A percentile compares a stretch with the other conserved stretches of the same genome.
Conservation (phyloP, 768 basidiomycete species). For the Leccinum aurantiacum region DNA sequence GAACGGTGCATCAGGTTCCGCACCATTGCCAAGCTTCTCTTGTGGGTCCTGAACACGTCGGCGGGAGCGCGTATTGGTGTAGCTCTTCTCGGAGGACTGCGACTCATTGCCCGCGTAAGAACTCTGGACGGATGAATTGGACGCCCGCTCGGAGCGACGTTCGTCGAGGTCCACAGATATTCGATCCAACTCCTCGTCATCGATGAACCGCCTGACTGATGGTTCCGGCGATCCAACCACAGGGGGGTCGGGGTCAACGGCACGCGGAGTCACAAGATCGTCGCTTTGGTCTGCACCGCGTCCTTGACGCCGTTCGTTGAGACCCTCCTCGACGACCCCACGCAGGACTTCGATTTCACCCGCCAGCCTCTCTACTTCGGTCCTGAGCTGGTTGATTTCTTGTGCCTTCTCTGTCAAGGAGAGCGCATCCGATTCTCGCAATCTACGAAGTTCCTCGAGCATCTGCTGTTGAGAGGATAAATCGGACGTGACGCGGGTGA, state of each 20-base stretch:
- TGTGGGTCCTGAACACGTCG: conserved; percentile 5
- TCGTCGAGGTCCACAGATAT: conserved; percentile 70
- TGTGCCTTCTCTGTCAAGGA: conserved; percentile 57
- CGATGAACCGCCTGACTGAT: conserved; percentile 42
- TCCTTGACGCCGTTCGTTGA: conserved; percentile 65
- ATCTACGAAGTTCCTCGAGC: conserved; percentile 59
- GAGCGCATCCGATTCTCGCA: conserved; percentile 62
- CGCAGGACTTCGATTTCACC: conserved; percentile 87
- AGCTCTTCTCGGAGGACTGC: conserved; percentile 1
- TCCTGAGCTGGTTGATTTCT: conserved; percentile 66
- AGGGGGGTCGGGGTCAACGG: conserved; percentile 1
- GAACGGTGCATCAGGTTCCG: conserved; percentile 50
- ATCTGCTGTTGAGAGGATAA: conserved; percentile 74
- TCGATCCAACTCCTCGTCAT: conserved; percentile 57
- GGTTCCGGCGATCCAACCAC: conserved; percentile 7
- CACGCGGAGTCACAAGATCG: neutral
- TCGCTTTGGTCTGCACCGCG: conserved; percentile 40
- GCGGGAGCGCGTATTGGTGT: neutral
- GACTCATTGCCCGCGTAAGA: conserved; percentile 9
- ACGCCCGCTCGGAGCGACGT: conserved; percentile 52
- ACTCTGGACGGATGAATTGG: conserved; percentile 28
- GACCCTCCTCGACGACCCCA: conserved; percentile 82
- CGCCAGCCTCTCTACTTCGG: conserved; percentile 78
- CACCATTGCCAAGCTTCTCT: conserved; percentile 30
- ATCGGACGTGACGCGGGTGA: conserved; percentile 76